phyloP scores from a whole-genome alignment of 495 filamentous ascomycete genomes.

The Talaromyces trachyspermus region DNA sequence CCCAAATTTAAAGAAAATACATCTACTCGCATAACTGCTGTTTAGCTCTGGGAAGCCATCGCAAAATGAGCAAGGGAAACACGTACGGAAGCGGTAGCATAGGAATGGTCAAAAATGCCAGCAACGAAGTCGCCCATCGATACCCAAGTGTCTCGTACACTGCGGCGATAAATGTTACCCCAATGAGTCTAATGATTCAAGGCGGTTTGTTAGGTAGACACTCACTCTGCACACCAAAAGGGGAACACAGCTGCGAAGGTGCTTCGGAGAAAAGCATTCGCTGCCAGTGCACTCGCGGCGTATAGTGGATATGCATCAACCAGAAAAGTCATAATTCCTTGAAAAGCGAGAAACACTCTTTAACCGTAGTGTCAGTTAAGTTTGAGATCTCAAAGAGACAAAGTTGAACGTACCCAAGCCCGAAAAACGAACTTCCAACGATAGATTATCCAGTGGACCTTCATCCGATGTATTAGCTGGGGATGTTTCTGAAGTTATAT shows the following conservation, averaged over 20 bases:
- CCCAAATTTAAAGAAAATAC: slow-evolving; percentile 61
- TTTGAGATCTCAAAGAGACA: slow-evolving; percentile 1
- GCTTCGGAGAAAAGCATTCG: slow-evolving; percentile 26
- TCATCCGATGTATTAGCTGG: too few species aligned
- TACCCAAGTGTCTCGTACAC: slow-evolving; percentile 61
- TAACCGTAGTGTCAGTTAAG: not conserved
- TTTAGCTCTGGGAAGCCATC: not conserved
- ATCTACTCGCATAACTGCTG: slow-evolving; percentile 21
- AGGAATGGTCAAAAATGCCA: slow-evolving; percentile 58
- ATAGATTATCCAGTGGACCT: slow-evolving; percentile 43
- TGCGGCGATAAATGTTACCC: slow-evolving; percentile 25
- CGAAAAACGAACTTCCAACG: slow-evolving; percentile 35
- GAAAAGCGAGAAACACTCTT: slow-evolving; percentile 60
- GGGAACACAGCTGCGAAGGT: slow-evolving; percentile 17
- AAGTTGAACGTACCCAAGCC: slow-evolving; percentile 27
- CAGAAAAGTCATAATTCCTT: slow-evolving; percentile 73
- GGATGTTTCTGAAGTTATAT: too few species aligned
- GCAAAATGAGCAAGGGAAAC: not conserved
- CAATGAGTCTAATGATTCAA: not conserved
- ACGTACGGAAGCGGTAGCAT: slow-evolving; percentile 64
- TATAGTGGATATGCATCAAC: slow-evolving; percentile 55
- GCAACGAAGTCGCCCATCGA: slow-evolving; percentile 63
- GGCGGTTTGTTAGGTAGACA: slow-evolving; percentile 11
- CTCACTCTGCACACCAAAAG: slow-evolving; percentile 57
- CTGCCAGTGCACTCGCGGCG: slow-evolving; percentile 27